A percentile compares a stretch with the other conserved stretches of the same genome.
Evolutionary conservation across 768 basidiomycete species (phyloP).

Genomic region (Suillus ampliporus): DNA sequence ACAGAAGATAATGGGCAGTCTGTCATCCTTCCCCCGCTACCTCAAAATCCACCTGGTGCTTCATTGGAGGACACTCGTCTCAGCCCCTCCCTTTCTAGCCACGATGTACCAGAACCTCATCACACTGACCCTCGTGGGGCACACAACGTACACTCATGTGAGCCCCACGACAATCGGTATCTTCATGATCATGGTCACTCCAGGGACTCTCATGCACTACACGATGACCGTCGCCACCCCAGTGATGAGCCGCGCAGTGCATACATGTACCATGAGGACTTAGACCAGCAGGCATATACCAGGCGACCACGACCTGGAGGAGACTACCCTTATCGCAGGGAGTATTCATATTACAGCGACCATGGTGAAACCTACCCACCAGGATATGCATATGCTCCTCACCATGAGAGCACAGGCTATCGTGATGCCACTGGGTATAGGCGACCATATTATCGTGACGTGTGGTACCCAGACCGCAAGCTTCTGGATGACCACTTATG

Average conservation of each 20-base stretch:
- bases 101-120: neutral
- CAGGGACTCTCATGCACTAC: neutral
- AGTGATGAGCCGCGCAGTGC: neutral
- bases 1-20: neutral
- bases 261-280: neutral
- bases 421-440: neutral
- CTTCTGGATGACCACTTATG: neutral
- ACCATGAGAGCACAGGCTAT: neutral
- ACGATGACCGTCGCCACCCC: neutral
- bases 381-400: no score
- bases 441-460: neutral
- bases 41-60: neutral
- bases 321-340: neutral
- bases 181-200: no score
- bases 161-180: neutral
- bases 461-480: neutral
- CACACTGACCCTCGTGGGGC: neutral
- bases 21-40: neutral
- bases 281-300: neutral
- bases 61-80: neutral
- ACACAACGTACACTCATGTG: neutral
- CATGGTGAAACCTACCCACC: no score
- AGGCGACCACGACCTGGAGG: neutral
- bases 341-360: neutral
- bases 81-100: neutral